Percentiles rank a stretch among this genome's conserved stretches.
Evolutionary conservation across 805 yeast genomes (phyloP).

Genomic region (Wickerhamiella alocasiicola): DNA sequence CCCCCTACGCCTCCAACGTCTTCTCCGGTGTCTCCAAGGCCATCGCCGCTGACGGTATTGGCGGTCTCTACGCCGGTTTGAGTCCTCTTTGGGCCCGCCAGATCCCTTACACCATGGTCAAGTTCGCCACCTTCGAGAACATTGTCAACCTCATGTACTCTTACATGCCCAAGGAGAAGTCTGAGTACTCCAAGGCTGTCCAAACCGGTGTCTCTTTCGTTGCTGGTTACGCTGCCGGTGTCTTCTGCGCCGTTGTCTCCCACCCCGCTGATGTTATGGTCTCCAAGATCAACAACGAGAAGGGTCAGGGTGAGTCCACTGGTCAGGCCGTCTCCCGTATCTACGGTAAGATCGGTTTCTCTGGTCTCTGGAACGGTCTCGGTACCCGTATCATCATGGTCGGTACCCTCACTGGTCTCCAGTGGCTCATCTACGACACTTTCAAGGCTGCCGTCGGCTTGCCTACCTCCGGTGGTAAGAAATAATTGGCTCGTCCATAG

Average conservation of each 20-base stretch:
- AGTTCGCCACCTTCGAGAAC: constrained; percentile 88
- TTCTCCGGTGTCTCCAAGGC: constrained; percentile 57
- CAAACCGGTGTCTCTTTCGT: constrained; percentile 92
- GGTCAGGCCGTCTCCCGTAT: constrained; percentile 60
- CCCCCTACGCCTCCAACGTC: constrained; percentile 60
- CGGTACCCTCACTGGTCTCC: constrained; percentile 94
- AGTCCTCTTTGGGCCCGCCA: constrained; percentile 93
- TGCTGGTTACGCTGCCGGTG: constrained; percentile 97
- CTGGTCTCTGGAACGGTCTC: constrained; percentile 89
- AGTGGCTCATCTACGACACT: constrained; percentile 93
- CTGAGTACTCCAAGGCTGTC: constrained; percentile 54
- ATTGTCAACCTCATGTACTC: constrained; percentile 72
- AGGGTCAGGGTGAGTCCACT: constrained; percentile 49
- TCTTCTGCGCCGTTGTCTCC: constrained; percentile 87
- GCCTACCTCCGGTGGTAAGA: constrained; percentile 68
- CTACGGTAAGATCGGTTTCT: constrained; percentile 72
- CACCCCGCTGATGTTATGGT: constrained; percentile 99
- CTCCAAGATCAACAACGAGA: constrained; percentile 72
- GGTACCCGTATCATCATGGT: constrained; percentile 92
- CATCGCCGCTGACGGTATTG: constrained; percentile 54
- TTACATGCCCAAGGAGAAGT: constrained; percentile 57
- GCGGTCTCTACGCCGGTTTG: constrained; percentile 74
- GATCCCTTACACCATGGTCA: constrained; percentile 97
- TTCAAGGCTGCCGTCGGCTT: constrained; percentile 90
- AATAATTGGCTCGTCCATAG: constrained; percentile 1